These are phyloP conservation scores for Malus asiatica DNA, from an alignment of 306 rosid species.

Conservation along the genomic window DNA sequence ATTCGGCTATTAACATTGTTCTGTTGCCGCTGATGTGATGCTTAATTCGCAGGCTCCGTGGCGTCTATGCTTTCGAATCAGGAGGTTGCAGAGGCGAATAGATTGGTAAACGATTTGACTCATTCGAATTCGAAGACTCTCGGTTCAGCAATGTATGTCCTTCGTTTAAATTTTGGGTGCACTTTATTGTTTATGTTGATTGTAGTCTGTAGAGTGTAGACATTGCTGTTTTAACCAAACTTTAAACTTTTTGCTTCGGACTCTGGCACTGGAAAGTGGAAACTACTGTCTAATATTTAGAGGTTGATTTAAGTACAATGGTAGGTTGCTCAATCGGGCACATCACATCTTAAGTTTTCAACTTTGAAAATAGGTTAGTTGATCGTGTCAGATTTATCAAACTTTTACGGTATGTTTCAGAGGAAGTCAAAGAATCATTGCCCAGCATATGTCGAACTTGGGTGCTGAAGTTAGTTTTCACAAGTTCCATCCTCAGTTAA, in stretches of 20 bases:
- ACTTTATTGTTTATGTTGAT: no score
- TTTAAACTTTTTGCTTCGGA: neutral
- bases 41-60: conserved; percentile 51
- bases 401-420: conserved; percentile 11
- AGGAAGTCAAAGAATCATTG: conserved; percentile 55
- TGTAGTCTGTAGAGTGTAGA: neutral
- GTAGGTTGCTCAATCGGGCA: neutral
- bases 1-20: neutral
- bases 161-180: neutral
- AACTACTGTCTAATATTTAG: neutral
- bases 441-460: conserved; percentile 57
- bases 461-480: conserved; percentile 83
- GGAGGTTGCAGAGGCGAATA: conserved; percentile 57
- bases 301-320: neutral
- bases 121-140: conserved; percentile 27
- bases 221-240: neutral
- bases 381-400: neutral
- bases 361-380: neutral
- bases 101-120: conserved; percentile 50
- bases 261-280: neutral
- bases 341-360: neutral
- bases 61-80: conserved; percentile 60
- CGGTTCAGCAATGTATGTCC: conserved; percentile 36
- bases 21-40: neutral
- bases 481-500: conserved; percentile 55